Percentiles rank a stretch among this genome's conserved stretches.
These are phyloP conservation scores for Alternaria ventricosa DNA, from an alignment of 2,329 filamentous ascomycete species.

Conservation along the genomic window DNA sequence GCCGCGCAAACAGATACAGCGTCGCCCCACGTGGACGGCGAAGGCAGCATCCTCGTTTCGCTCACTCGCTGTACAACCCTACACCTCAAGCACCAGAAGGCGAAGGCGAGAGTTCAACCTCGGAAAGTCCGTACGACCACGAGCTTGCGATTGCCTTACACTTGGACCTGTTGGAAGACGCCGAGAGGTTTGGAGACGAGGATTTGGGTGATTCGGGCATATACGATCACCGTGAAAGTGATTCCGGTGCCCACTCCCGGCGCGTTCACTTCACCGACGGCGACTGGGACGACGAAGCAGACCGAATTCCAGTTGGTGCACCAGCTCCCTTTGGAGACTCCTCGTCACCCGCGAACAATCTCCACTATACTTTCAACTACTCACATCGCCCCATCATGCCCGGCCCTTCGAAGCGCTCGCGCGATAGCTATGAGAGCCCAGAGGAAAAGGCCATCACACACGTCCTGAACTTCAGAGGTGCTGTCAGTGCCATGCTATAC, in stretches of 20 bases:
- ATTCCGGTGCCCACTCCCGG: neutral
- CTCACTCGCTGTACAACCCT: constrained; percentile 6
- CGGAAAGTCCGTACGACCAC: constrained; percentile 3
- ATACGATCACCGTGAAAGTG: neutral
- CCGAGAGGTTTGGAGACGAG: neutral
- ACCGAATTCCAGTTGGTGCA: neutral
- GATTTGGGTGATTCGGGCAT: neutral
- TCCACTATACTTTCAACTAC: neutral
- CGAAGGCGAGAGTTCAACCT: neutral
- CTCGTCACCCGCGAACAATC: neutral
- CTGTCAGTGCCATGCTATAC: constrained; percentile 35
- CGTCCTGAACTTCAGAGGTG: constrained; percentile 25
- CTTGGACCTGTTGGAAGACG: constrained; percentile 9
- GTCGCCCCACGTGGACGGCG: neutral
- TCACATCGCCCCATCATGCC: neutral
- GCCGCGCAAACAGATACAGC: neutral
- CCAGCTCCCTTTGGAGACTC: neutral
- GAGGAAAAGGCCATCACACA: constrained; percentile 19
- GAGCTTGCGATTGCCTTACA: constrained; percentile 18
- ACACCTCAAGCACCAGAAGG: constrained; percentile 1
- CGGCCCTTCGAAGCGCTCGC: constrained; percentile 21
- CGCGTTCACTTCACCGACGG: neutral
- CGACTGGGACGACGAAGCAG: neutral
- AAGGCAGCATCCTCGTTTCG: constrained; percentile 3
- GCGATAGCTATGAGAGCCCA: constrained; percentile 22